Base-by-base conservation (phyloP, 1,284 basidiomycete genomes). In the Trichosporon sp. region DNA sequence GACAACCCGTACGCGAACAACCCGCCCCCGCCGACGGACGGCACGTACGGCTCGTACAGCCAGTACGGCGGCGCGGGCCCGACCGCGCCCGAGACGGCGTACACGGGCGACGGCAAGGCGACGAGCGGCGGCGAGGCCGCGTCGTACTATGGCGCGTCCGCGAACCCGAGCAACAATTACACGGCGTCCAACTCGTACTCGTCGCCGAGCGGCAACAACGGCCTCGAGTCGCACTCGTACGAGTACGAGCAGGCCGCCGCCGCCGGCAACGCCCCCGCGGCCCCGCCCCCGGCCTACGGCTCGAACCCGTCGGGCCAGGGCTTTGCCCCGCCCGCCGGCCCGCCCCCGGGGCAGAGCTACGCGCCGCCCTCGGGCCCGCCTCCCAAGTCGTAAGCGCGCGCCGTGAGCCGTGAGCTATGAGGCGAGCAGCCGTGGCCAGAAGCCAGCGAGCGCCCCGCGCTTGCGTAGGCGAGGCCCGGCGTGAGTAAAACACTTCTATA, bases 191-290 rank as follows among this genome's bases (percentile, higher is more conserved):
- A 53, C 51, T 25, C 51, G 51, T 53, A 53, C 51, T 8, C 23
- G 23, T 12, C 11, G 23, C 21, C 23, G 1, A 25, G 23, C 23
- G 25, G 56, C 56, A 58, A 42, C 31, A 58, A 58, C 27, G 34
- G 56, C 53, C 38, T 68, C 21, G 67, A 62, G n/a, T 27, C 63
- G 44, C 68, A 69, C 65, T 62, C 47, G 13, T 82, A 82, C 70
- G 81, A 82, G 70, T 82, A 80, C 76, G 74, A 74, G 64, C 81
- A 81, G 72, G 81, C 81, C 5, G 75, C 77, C 65, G 78, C 79
- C 70, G 56, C 38, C 35, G 65, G 58, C 21, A 12, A 21, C 42
- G 15, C 31, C n/a, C 18, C 44, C 51, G 62, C 23, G 25, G 15
- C 11, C 15, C 31, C 63, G 21, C 63, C 67, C 9, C 64, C 68